A percentile compares a stretch with the other conserved stretches of the same genome.
These are phyloP conservation scores for Torulaspora quercuum DNA, from an alignment of 805 yeast genomes.

Conservation along the genomic window DNA sequence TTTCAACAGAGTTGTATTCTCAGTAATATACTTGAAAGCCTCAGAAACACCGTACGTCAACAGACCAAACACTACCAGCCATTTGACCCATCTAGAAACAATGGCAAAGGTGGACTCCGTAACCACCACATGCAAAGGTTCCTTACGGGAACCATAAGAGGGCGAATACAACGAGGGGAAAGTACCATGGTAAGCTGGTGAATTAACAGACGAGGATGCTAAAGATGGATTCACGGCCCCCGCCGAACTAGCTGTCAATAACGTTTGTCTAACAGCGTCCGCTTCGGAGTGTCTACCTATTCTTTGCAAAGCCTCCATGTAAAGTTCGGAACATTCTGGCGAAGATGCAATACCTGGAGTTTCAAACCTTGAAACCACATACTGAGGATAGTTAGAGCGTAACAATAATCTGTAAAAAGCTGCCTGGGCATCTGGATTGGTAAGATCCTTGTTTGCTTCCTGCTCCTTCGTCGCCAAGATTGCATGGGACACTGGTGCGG, in stretches of 20 bases:
- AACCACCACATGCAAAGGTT: conserved; percentile 92
- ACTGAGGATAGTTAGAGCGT: conserved; percentile 86
- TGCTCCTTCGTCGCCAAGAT: conserved; percentile 67
- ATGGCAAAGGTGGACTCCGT: conserved; percentile 79
- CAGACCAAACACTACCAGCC: conserved; percentile 79
- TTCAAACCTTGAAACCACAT: conserved; percentile 91
- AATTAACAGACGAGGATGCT: conserved; percentile 28
- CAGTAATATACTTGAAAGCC: conserved; percentile 74
- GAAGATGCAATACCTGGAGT: conserved; percentile 88
- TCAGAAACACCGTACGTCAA: conserved; percentile 77
- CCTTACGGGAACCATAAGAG: conserved; percentile 58
- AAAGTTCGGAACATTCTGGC: conserved; percentile 72
- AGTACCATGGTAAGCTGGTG: conserved; percentile 27
- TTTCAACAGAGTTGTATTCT: conserved; percentile 65
- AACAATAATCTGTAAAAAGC: conserved; percentile 74
- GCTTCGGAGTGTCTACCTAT: conserved; percentile 79
- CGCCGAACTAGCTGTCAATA: conserved; percentile 40
- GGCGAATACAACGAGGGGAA: conserved; percentile 36
- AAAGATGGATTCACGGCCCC: conserved; percentile 34
- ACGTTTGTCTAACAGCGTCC: conserved; percentile 53
- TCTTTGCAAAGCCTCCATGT: conserved; percentile 74
- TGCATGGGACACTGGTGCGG: conserved; percentile 32
- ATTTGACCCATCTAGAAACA: conserved; percentile 81
- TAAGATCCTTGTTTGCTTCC: conserved; percentile 73
- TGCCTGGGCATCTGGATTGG: conserved; percentile 72